Evolutionary conservation across 371 early-diverging fungal species (phyloP).

Genomic region (Massospora cicadina): DNA sequence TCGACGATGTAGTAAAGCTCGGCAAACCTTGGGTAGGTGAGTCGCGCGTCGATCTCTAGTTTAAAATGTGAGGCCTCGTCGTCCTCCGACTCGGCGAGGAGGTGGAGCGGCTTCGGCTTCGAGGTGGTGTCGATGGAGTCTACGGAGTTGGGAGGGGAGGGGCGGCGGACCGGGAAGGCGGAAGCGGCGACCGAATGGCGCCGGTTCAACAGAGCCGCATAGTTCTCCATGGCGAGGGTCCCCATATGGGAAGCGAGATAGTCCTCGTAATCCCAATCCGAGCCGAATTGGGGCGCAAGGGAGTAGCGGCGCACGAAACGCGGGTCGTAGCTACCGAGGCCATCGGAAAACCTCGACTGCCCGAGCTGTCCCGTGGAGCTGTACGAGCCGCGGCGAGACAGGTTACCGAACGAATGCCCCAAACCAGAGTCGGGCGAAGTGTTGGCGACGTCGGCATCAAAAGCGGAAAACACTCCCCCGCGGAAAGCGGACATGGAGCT

Average conservation of each 20-base stretch:
- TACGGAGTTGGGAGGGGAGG: constrained; percentile 1
- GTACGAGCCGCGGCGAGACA: background rate
- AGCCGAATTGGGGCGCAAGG: background rate
- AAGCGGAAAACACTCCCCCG: background rate
- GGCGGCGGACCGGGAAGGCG: constrained; percentile 7
- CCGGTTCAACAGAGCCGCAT: background rate
- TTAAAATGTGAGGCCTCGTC: background rate
- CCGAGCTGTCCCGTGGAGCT: background rate
- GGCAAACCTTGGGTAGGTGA: background rate
- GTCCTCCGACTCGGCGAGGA: background rate
- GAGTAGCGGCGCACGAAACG: background rate
- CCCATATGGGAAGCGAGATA: constrained; percentile 1
- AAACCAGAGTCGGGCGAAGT: background rate
- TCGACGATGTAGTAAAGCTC: constrained; percentile 36
- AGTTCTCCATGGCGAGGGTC: background rate
- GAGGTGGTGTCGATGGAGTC: background rate
- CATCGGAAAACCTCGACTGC: background rate
- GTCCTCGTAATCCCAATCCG: constrained; percentile 3
- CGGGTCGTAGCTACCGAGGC: background rate
- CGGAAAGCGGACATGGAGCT: background rate
- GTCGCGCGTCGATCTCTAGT: background rate
- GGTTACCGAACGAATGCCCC: background rate
- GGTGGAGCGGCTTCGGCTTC: background rate
- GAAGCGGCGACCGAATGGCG: constrained; percentile 11
- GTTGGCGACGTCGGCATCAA: background rate